Conservation (phyloP, 2,329 filamentous ascomycete species). For the Berkeleyomyces rouxiae region DNA sequence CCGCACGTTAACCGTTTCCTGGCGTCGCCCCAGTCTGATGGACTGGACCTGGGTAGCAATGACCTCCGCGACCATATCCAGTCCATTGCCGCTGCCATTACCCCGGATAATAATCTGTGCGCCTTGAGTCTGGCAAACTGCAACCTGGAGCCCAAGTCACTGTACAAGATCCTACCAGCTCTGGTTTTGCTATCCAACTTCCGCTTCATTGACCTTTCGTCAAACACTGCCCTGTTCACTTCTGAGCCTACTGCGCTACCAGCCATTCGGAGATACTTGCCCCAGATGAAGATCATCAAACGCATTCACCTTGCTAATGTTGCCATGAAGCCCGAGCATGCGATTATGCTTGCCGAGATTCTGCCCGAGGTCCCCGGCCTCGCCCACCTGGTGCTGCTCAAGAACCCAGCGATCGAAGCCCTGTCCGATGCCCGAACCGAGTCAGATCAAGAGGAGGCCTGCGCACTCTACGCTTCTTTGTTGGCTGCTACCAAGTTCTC, state of each 20-base stretch:
- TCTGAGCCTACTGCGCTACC: constrained; percentile 55
- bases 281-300: constrained; percentile 60
- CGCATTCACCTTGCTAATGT: constrained; percentile 78
- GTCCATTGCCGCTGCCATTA: constrained; percentile 42
- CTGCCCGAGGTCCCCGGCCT: constrained; percentile 67
- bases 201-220: constrained; percentile 80
- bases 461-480: constrained; percentile 79
- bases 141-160: constrained; percentile 54
- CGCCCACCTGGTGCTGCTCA: constrained; percentile 72
- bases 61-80: constrained; percentile 40
- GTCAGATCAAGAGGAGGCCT: constrained; percentile 76
- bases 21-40: constrained; percentile 61
- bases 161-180: constrained; percentile 60
- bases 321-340: constrained; percentile 68
- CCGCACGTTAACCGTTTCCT: constrained; percentile 63
- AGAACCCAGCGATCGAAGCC: constrained; percentile 56
- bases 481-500: constrained; percentile 78
- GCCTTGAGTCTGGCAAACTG: constrained; percentile 78
- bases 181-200: constrained; percentile 55
- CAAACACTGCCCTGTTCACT: constrained; percentile 69
- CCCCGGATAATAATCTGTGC: neutral
- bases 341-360: constrained; percentile 79
- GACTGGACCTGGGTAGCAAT: constrained; percentile 79
- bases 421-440: constrained; percentile 64
- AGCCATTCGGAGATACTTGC: constrained; percentile 62